These are phyloP conservation scores for Nannochloropsis gaditana DNA, from an alignment of 108 stramenopile genomes.

Conservation along the genomic window DNA sequence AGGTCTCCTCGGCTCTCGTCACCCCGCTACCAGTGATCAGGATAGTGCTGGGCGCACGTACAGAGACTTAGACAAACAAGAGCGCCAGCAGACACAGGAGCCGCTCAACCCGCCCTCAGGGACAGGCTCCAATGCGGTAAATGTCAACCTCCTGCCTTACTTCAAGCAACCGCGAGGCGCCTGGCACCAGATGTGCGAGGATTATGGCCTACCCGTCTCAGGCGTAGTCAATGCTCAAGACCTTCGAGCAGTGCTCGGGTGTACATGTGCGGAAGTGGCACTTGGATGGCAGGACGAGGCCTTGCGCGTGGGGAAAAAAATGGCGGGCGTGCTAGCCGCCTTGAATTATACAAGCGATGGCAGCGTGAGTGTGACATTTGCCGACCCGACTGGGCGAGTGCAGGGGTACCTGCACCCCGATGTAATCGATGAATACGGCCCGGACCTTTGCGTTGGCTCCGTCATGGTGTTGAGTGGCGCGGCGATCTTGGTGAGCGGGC, in stretches of 20 bases:
- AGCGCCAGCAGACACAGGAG: neutral
- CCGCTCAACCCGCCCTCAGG: neutral
- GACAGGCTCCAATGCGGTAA: too few species aligned
- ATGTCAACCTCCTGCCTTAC: neutral
- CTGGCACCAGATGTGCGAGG: neutral
- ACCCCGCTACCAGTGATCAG: too few species aligned
- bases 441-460: neutral
- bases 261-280: neutral
- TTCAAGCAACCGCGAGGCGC: neutral
- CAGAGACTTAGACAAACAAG: too few species aligned
- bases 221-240: neutral
- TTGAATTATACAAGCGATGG: neutral
- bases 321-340: neutral
- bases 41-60: too few species aligned
- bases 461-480: slow-evolving; percentile 13
- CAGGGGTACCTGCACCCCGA: neutral
- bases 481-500: neutral
- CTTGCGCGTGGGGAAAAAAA: neutral
- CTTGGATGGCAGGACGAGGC: neutral
- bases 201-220: neutral
- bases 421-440: neutral
- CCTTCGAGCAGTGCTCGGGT: neutral
- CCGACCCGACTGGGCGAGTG: neutral
- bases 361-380: neutral
- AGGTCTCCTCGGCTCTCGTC: neutral